Percentiles rank a stretch among this genome's conserved stretches.
phyloP scores from a whole-genome alignment of 208 protist species.

The Ichthyophonus hoferi region DNA sequence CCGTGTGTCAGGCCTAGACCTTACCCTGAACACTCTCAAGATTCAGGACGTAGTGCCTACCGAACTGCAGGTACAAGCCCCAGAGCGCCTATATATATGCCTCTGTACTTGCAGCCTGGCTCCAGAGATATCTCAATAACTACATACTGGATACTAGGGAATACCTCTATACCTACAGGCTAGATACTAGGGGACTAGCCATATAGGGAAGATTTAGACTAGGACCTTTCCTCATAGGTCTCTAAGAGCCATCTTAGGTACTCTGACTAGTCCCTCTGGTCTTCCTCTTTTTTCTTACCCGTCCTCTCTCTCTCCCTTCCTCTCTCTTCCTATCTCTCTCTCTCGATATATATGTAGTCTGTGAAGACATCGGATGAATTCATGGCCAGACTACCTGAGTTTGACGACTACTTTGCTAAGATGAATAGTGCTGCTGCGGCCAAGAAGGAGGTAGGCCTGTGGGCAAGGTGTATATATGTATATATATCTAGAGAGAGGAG shows the following conservation, averaged over 20 bases:
- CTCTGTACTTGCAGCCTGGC: no score
- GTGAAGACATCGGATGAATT: neutral
- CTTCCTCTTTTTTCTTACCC: neutral
- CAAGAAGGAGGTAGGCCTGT: slow-evolving; percentile 5
- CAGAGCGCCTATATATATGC: no score
- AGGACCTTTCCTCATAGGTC: no score
- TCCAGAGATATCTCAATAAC: no score
- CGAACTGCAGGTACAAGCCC: neutral
- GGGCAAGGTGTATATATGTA: no score
- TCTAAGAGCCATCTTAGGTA: no score
- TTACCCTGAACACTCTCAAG: neutral
- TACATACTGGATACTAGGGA: no score
- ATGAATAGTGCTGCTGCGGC: neutral
- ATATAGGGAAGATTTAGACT: no score
- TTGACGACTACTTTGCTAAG: slow-evolving; percentile 35
- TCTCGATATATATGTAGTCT: neutral
- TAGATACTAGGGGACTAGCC: no score
- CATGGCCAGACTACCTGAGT: slow-evolving; percentile 21
- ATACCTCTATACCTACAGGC: no score
- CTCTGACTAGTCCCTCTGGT: no score
- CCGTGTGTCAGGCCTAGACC: slow-evolving; percentile 15
- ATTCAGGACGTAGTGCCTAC: slow-evolving; percentile 23
- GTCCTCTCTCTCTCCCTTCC: neutral
- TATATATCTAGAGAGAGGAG: no score
- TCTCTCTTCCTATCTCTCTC: neutral